These are phyloP conservation scores for Leptomonas pyrrhocoris DNA, from an alignment of 208 protist species.

Conservation along the genomic window DNA sequence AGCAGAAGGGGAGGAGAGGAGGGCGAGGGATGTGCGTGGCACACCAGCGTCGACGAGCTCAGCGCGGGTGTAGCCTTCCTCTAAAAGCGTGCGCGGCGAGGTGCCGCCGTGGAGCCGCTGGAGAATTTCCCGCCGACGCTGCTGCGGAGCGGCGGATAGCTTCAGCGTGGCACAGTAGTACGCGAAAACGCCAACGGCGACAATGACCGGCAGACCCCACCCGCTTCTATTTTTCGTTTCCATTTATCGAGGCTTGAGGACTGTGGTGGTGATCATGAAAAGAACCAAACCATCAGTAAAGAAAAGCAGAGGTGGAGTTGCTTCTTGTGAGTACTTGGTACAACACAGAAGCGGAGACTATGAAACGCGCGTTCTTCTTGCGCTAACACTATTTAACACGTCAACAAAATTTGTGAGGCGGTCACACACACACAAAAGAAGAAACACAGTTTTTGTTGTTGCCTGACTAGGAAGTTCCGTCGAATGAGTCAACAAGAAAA, in stretches of 20 bases:
- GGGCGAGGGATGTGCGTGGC: slow-evolving; percentile 9
- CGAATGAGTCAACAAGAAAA: too few relatives aligned
- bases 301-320: too few relatives aligned
- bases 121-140: slow-evolving; percentile 2
- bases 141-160: background rate
- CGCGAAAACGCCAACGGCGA: slow-evolving; percentile 19
- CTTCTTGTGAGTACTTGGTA: too few relatives aligned
- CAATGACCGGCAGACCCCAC: slow-evolving; percentile 19
- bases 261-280: too few relatives aligned
- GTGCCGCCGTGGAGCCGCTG: slow-evolving; percentile 9
- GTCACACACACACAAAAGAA: too few relatives aligned
- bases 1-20: background rate
- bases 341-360: too few relatives aligned
- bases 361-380: too few relatives aligned
- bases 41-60: slow-evolving; percentile 30
- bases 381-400: too few relatives aligned
- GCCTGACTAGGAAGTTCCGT: too few relatives aligned
- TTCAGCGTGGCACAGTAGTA: slow-evolving; percentile 17
- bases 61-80: slow-evolving; percentile 23
- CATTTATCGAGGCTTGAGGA: background rate
- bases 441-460: too few relatives aligned
- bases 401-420: too few relatives aligned
- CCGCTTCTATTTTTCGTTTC: slow-evolving; percentile 13
- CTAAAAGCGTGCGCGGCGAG: slow-evolving; percentile 16
- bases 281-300: too few relatives aligned